Percentiles rank a stretch among this genome's conserved stretches.
These are phyloP conservation scores for Cerrena zonata DNA, from an alignment of 1,284 basidiomycete genomes.

Conservation along the genomic window DNA sequence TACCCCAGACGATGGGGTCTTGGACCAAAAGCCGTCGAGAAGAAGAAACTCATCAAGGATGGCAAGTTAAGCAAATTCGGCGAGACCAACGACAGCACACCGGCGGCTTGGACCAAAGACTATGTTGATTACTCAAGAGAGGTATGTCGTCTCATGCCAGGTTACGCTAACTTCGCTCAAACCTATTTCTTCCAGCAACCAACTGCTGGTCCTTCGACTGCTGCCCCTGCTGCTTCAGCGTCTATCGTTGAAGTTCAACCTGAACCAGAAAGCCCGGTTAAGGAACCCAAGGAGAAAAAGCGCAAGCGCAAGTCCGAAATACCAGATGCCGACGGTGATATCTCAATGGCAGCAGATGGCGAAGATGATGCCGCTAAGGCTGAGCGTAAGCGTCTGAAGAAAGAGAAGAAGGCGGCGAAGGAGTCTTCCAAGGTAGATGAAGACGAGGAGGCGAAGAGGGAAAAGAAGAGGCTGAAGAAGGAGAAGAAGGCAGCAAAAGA, in stretches of 20 bases:
- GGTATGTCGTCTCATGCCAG: constrained; percentile 24
- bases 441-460: constrained; percentile 28
- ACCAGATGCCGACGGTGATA: constrained; percentile 36
- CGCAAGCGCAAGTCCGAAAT: constrained; percentile 68
- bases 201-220: constrained; percentile 21
- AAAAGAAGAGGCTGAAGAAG: constrained; percentile 31
- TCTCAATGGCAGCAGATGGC: constrained; percentile 37
- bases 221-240: constrained; percentile 19
- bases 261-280: constrained; percentile 36
- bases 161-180: constrained; percentile 3
- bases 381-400: constrained; percentile 59
- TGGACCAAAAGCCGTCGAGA: constrained; percentile 91
- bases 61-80: constrained; percentile 96
- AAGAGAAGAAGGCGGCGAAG: constrained; percentile 47
- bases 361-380: constrained; percentile 58
- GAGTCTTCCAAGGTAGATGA: constrained; percentile 27
- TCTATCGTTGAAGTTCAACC: constrained; percentile 15
- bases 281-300: constrained; percentile 59
- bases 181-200: constrained; percentile 33
- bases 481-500: constrained; percentile 35
- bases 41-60: constrained; percentile 97
- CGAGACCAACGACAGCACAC: constrained; percentile 88
- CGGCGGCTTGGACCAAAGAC: constrained; percentile 84
- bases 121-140: constrained; percentile 88
- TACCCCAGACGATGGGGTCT: constrained; percentile 98